Base-by-base conservation (phyloP, 257 asterid species). In the Fraxinus excelsior region DNA sequence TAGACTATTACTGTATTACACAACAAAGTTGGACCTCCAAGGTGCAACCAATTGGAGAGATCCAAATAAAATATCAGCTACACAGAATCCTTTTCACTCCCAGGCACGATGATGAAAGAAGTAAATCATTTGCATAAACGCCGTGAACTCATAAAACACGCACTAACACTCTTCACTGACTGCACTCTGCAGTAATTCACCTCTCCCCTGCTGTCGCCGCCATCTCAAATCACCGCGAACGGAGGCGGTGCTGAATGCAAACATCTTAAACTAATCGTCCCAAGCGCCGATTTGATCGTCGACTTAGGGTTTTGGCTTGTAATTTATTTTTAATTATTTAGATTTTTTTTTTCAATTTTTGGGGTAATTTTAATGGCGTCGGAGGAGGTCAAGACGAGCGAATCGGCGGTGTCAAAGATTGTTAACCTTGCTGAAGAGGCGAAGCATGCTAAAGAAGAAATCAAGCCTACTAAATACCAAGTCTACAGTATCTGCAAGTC, bases 361-460 rank as follows among this genome's bases (percentile, higher is more conserved):
- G 34, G 21, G 49, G 42, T 14, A 14, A 14, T 51, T 18, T 68
- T 67, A 56, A 82, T 82, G 86, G 83, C 86, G 10, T 82, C 86
- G 70, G 86, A 82, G 79, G 86, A 82, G 68, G 86, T 82, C 76
- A 82, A 82, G 78, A 64, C 49, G 53, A 34, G 80, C 9, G 85
- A 78, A 53, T 58, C 80, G 11, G 85, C 85, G 51, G 83, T 78
- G 75, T 72, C 74, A 40, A 78, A 74, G 76, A 82, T 82, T 19
- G 85, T 82, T 42, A 82, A 82, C 60, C 67, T 82, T 16, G 83
- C 83, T 0, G 85, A 82, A 42, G 85, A 82, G 58, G 85, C 85
- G 19, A 82, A 82, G 76, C 73, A 78, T 38, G 85, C 85, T 28
- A 78, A 79, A 49, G 78, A 82, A 65, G 86, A 79, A 37, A 79